Evolutionary conservation across 106 monocot species (phyloP), one percentile per base, ranked within the genome.

Genomic region (Vanilla planifolia): DNA sequence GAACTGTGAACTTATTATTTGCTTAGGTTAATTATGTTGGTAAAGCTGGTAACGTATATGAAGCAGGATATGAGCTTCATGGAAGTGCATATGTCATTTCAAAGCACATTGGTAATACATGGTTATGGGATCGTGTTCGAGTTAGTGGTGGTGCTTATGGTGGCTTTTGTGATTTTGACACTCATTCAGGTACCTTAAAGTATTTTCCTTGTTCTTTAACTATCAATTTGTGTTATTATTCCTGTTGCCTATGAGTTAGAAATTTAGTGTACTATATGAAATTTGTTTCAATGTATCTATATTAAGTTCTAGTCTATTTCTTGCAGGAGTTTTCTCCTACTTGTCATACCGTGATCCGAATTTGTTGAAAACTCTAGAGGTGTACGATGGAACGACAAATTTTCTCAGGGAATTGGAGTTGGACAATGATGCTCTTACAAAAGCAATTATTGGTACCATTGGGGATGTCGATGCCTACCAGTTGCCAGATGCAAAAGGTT

Each of bases 91-190:
- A 98, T 85, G 96, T 98, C 45, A 85, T 98, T 73, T 98, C 96
- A 29, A 92, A 92, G 55, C 77, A 88, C 72, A 92, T 98, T 53
- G 67, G 84, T 23, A 98, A 85, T 62, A 92, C 91, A 19, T 98
- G 96, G 96, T 67, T 92, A 41, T 98, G 96, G 96, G 96, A 98
- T 39, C 80, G 88, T 60, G 88, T 98, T 43, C 83, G 96, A 67
- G 96, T 98, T 61, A 98, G 96, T 73, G 96, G 96, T 61, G 96
- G 96, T 68, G 96, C 96, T 60, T 98, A 98, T 77, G 96, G 88
- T 36, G 91, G 96, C 22, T 92, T 98, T 62, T 98, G 96, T 63
- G 88, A 98, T 75, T 88, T 98, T 63, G 96, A 92, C 59, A 82
- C 84, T 64, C 84, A 98, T 62, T 98, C 96, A 79, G 96, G 96